Evolutionary conservation across 192 early-diverging fungal genomes (phyloP).

Genomic region (Coemansia pectinata): DNA sequence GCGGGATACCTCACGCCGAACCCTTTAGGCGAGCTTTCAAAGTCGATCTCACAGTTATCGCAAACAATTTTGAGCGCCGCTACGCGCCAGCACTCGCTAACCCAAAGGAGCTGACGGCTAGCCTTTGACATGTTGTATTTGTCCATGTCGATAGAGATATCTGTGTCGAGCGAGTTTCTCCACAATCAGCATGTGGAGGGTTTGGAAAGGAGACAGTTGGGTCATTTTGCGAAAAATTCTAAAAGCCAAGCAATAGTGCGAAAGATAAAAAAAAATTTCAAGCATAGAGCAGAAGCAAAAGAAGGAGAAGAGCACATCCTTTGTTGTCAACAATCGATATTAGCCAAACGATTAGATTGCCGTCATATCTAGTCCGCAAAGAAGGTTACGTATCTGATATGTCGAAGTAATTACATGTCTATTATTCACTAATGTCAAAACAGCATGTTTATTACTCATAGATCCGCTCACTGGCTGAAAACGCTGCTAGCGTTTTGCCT

Average conservation of each 20-base stretch:
- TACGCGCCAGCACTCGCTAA: background rate
- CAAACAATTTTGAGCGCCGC: background rate
- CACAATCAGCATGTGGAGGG: background rate
- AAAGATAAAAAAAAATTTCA: background rate
- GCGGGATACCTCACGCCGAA: background rate
- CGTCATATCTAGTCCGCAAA: no score
- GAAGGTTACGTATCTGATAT: no score
- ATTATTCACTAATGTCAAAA: no score
- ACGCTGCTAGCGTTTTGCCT: no score
- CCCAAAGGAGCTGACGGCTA: background rate
- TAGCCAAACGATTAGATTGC: no score
- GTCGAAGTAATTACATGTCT: no score
- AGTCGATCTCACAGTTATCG: background rate
- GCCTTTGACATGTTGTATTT: background rate
- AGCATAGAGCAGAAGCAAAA: no score
- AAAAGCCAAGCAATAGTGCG: no score
- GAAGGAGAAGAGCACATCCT: no score
- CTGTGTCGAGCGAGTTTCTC: background rate
- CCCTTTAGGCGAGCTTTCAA: background rate
- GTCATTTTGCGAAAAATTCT: background rate
- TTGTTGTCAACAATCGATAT: no score
- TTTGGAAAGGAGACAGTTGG: background rate
- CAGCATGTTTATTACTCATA: no score
- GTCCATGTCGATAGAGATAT: background rate
- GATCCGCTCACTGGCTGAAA: no score